phyloP scores from a whole-genome alignment of 176 grass and related monocot genomes.

The Puccinellia tenuiflora region DNA sequence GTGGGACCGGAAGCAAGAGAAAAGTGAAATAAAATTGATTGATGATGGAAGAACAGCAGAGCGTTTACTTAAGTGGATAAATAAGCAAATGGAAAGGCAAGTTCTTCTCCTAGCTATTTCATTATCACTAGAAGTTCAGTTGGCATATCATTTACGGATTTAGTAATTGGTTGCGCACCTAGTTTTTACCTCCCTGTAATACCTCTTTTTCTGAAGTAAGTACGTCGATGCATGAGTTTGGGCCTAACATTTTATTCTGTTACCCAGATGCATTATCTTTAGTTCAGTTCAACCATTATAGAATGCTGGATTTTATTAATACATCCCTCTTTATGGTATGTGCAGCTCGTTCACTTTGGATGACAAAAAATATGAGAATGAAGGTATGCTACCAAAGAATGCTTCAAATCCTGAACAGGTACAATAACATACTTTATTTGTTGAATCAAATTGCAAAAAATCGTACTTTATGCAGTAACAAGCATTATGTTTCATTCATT shows the following conservation, averaged over 20 bases:
- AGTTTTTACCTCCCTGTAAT: neutral
- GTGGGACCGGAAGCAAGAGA: slow-evolving; percentile 85
- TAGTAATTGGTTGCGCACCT: neutral
- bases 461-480: neutral
- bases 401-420: slow-evolving; percentile 74
- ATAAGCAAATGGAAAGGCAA: slow-evolving; percentile 80
- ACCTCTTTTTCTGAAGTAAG: neutral
- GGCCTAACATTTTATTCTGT: neutral
- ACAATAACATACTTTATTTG: slow-evolving; percentile 1
- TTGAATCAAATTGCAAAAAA: neutral
- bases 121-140: slow-evolving; percentile 13
- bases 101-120: slow-evolving; percentile 11
- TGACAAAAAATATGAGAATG: slow-evolving; percentile 89
- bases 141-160: neutral
- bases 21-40: slow-evolving; percentile 69
- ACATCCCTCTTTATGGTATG: slow-evolving; percentile 12
- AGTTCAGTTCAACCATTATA: neutral
- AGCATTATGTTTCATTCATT: neutral
- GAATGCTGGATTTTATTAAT: slow-evolving; percentile 13
- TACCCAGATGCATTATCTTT: neutral
- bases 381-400: slow-evolving; percentile 65
- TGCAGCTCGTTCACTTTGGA: slow-evolving; percentile 91
- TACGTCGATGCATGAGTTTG: neutral
- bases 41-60: slow-evolving; percentile 90
- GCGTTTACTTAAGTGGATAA: slow-evolving; percentile 86